phyloP scores from a whole-genome alignment of 1,139 yeast genomes.

The Geotrichum siamense region DNA sequence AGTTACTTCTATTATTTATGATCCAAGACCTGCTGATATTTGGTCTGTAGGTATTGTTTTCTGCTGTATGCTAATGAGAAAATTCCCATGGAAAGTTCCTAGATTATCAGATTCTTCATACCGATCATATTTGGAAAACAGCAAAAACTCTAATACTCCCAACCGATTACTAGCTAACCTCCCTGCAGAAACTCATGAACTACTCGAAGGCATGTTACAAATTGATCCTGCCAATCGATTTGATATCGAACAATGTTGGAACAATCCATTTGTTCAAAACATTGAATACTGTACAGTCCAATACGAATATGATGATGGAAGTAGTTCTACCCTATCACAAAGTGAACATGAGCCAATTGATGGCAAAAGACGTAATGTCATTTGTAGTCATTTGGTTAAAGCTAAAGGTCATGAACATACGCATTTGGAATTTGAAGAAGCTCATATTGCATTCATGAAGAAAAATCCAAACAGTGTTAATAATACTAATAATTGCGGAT shows the following conservation, averaged over 20 bases:
- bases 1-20: conserved; percentile 69
- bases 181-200: conserved; percentile 32
- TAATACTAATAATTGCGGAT: too few relatives aligned
- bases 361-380: neutral
- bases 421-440: conserved; percentile 84
- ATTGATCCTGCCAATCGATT: conserved; percentile 46
- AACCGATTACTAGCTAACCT: conserved; percentile 30
- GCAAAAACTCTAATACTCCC: conserved; percentile 23
- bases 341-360: neutral
- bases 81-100: conserved; percentile 96
- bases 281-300: conserved; percentile 46
- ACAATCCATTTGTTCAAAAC: conserved; percentile 64
- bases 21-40: conserved; percentile 88
- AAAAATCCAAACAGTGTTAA: too few relatives aligned
- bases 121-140: conserved; percentile 44
- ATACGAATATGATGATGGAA: conserved; percentile 25
- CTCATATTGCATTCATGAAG: conserved; percentile 93
- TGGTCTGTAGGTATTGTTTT: conserved; percentile 93
- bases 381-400: conserved; percentile 28
- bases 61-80: conserved; percentile 89
- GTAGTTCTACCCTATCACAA: neutral
- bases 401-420: conserved; percentile 67
- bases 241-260: conserved; percentile 74
- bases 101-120: conserved; percentile 76
- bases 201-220: conserved; percentile 32